Conservation (phyloP, 805 yeast genomes). For the Wickerhamiella sorbophila region DNA sequence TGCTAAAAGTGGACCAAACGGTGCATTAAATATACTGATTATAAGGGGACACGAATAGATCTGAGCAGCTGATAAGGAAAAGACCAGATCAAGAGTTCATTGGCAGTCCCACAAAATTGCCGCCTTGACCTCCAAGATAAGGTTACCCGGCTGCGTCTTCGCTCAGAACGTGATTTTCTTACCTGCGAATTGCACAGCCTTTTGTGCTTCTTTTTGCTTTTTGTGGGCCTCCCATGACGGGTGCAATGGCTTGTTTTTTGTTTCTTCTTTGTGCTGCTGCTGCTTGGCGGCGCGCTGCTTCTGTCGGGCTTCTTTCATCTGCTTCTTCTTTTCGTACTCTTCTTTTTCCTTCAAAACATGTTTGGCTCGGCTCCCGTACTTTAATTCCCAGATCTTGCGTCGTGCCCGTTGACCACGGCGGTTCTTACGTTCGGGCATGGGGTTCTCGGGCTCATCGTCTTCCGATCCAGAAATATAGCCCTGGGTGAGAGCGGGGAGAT, state of each 20-base stretch:
- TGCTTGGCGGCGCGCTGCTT: neutral
- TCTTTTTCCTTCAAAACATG: conserved; percentile 61
- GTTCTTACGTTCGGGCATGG: conserved; percentile 42
- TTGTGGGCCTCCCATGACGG: conserved; percentile 98
- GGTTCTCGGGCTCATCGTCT: conserved; percentile 26
- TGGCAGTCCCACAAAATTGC: no score
- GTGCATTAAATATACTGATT: no score
- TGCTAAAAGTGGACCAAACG: no score
- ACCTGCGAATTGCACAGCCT: conserved; percentile 61
- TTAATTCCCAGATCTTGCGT: conserved; percentile 90
- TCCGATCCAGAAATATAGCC: conserved; percentile 84
- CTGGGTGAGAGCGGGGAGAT: conserved; percentile 25
- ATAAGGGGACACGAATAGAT: no score
- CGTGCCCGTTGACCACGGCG: conserved; percentile 96
- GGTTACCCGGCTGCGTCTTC: no score
- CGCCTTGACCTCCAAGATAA: no score
- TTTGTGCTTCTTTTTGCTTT: conserved; percentile 49
- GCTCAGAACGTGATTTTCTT: conserved; percentile 56
- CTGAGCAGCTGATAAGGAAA: no score
- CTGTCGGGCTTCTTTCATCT: conserved; percentile 13
- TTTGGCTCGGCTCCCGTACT: conserved; percentile 71
- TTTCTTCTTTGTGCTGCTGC: conserved; percentile 13
- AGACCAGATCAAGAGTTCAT: no score
- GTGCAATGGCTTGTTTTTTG: conserved; percentile 38
- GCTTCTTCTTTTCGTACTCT: conserved; percentile 38